Conservation (phyloP, 2,329 filamentous ascomycete genomes). For the Colletotrichum nymphaeae region DNA sequence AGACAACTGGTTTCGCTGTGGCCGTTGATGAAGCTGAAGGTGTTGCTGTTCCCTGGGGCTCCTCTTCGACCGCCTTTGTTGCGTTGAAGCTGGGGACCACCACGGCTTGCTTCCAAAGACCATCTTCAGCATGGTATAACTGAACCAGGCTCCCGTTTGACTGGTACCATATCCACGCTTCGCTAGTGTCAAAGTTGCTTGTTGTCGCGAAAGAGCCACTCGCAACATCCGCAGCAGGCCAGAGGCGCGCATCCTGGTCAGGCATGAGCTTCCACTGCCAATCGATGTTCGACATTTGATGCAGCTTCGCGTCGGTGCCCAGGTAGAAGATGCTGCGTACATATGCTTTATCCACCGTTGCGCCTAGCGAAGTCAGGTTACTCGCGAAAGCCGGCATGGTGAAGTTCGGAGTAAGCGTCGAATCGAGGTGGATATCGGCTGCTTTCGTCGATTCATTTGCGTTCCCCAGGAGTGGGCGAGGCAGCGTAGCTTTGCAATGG, state of each 20-base stretch:
- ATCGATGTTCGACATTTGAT: constrained; percentile 44
- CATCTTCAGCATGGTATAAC: constrained; percentile 42
- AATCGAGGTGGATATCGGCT: constrained; percentile 13
- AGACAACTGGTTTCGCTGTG: constrained; percentile 43
- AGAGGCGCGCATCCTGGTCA: constrained; percentile 40
- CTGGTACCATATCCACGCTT: constrained; percentile 48
- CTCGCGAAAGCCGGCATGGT: constrained; percentile 15
- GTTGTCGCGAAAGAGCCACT: constrained; percentile 45
- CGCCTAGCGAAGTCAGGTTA: background rate
- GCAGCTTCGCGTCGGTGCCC: constrained; percentile 48
- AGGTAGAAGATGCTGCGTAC: constrained; percentile 47
- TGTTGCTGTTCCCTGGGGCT: constrained; percentile 7
- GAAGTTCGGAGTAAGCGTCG: constrained; percentile 8
- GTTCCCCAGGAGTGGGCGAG: constrained; percentile 42
- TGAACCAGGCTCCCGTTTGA: constrained; percentile 46
- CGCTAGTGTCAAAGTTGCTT: constrained; percentile 39
- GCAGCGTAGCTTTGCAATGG: constrained; percentile 45
- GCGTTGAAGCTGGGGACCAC: constrained; percentile 41
- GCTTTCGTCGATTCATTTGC: constrained; percentile 14
- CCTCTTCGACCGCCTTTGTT: constrained; percentile 29
- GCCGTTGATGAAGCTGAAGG: constrained; percentile 43
- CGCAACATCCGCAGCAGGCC: constrained; percentile 46
- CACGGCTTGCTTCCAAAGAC: constrained; percentile 44
- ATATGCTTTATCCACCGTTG: constrained; percentile 41
- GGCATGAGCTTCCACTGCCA: constrained; percentile 42